phyloP scores from a whole-genome alignment of 2,329 filamentous ascomycete genomes.

The Domatiomyces catenatus region DNA sequence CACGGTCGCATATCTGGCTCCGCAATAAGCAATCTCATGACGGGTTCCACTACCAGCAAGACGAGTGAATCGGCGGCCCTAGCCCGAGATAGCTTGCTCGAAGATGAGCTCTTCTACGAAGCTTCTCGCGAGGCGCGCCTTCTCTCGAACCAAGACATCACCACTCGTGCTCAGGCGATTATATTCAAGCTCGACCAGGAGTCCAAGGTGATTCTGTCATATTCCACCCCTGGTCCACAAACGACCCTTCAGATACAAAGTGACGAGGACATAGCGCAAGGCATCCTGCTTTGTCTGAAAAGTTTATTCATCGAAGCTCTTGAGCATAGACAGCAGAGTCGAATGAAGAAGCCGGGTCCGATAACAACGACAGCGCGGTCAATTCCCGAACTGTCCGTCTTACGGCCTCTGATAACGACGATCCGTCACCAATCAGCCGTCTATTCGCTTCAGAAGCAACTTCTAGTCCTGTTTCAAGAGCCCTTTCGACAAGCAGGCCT shows the following conservation, averaged over 20 bases:
- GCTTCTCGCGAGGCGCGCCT: constrained; percentile 65
- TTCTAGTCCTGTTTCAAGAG: constrained; percentile 19
- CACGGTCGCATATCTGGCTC: constrained; percentile 13
- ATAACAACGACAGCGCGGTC: constrained; percentile 36
- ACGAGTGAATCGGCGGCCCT: constrained; percentile 17
- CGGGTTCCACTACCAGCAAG: constrained; percentile 25
- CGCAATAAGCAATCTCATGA: constrained; percentile 19
- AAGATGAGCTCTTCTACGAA: constrained; percentile 77
- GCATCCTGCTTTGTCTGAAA: constrained; percentile 51
- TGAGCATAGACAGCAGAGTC: constrained; percentile 53
- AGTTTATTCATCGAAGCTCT: constrained; percentile 69
- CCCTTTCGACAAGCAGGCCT: constrained; percentile 10
- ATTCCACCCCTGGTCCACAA: constrained; percentile 45
- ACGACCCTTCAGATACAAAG: constrained; percentile 14
- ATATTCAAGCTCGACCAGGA: constrained; percentile 39
- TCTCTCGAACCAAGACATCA: constrained; percentile 55
- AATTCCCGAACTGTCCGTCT: constrained; percentile 38
- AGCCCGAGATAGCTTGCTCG: constrained; percentile 36
- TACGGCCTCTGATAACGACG: constrained; percentile 43
- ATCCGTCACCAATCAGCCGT: constrained; percentile 34
- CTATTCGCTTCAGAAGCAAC: constrained; percentile 13
- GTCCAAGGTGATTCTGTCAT: constrained; percentile 49
- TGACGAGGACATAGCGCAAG: constrained; percentile 46
- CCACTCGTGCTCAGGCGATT: constrained; percentile 43
- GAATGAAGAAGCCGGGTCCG: constrained; percentile 47